These are phyloP conservation scores for Aspergillus fructus DNA, from an alignment of 2,329 filamentous ascomycete genomes.

Conservation along the genomic window DNA sequence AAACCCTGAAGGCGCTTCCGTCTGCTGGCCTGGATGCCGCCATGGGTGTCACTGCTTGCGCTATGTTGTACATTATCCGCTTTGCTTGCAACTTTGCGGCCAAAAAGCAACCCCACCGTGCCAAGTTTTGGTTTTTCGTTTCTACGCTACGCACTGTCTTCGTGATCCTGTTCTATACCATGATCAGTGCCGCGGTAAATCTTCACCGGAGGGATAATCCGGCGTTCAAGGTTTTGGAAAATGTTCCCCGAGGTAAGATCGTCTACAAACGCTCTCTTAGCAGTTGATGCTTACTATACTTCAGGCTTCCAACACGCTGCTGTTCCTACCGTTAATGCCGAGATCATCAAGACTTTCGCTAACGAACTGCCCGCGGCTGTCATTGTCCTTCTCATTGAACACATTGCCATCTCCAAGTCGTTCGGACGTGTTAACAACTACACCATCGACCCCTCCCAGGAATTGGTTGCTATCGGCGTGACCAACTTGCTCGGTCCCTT, in stretches of 20 bases:
- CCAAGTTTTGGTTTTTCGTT: slow-evolving; percentile 83
- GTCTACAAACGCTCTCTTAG: background rate
- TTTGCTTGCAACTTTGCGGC: slow-evolving; percentile 63
- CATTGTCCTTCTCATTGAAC: slow-evolving; percentile 94
- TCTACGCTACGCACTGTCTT: slow-evolving; percentile 88
- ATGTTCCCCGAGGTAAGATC: slow-evolving; percentile 69
- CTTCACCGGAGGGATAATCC: slow-evolving; percentile 63
- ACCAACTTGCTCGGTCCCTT: slow-evolving; percentile 89
- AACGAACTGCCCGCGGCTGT: slow-evolving; percentile 77
- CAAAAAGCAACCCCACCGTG: slow-evolving; percentile 65
- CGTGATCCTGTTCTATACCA: slow-evolving; percentile 85
- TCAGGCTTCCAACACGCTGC: slow-evolving; percentile 75
- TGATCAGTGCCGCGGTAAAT: slow-evolving; percentile 86
- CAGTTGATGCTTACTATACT: background rate
- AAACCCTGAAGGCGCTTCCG: slow-evolving; percentile 72
- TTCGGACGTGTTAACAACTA: slow-evolving; percentile 97
- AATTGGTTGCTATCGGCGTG: slow-evolving; percentile 90
- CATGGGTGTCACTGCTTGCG: slow-evolving; percentile 79
- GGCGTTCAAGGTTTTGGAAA: slow-evolving; percentile 70
- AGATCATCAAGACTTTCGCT: slow-evolving; percentile 68
- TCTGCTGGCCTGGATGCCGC: slow-evolving; percentile 73
- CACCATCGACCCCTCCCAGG: slow-evolving; percentile 90
- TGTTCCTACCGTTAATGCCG: slow-evolving; percentile 65
- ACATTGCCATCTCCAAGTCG: slow-evolving; percentile 95
- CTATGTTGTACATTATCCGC: slow-evolving; percentile 75